Conservation (phyloP, 257 asterid genomes). For the Jasminum sambac region DNA sequence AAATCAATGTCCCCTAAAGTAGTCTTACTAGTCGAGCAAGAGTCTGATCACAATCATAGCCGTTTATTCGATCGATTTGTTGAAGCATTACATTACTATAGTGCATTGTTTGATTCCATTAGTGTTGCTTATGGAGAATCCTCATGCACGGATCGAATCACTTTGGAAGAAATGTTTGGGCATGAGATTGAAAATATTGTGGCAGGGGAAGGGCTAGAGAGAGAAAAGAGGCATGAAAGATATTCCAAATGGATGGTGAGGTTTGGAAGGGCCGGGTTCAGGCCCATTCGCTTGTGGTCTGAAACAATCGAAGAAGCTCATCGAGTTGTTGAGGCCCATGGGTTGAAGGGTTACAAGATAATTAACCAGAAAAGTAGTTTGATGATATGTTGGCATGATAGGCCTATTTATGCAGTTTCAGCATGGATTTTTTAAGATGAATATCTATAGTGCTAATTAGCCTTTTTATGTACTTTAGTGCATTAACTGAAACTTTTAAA, state of each 20-base stretch:
- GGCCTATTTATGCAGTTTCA: slow-evolving; percentile 59
- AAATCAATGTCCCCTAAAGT: slow-evolving; percentile 35
- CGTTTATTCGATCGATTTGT: slow-evolving; percentile 45
- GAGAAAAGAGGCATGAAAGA: slow-evolving; percentile 59
- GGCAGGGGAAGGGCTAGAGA: slow-evolving; percentile 49
- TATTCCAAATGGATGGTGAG: slow-evolving; percentile 43
- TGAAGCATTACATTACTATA: slow-evolving; percentile 53
- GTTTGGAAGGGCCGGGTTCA: slow-evolving; percentile 37
- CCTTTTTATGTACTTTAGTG: background rate
- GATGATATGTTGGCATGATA: slow-evolving; percentile 64
- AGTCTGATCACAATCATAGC: slow-evolving; percentile 45
- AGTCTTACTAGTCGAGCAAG: slow-evolving; percentile 48
- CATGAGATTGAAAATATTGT: slow-evolving; percentile 58
- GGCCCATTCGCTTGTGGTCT: slow-evolving; percentile 49
- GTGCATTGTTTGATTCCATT: slow-evolving; percentile 47
- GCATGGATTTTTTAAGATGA: slow-evolving; percentile 39
- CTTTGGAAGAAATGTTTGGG: slow-evolving; percentile 50
- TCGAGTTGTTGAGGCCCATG: slow-evolving; percentile 27
- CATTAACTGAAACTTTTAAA: too few species aligned
- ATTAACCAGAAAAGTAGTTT: slow-evolving; percentile 37
- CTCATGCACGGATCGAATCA: slow-evolving; percentile 35
- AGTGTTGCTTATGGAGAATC: slow-evolving; percentile 32
- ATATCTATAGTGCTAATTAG: background rate
- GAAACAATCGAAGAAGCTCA: slow-evolving; percentile 53
- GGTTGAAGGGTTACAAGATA: slow-evolving; percentile 38